Evolutionary conservation across 2,329 filamentous ascomycete species (phyloP).

Genomic region (Microdochium trichocladiopsis): DNA sequence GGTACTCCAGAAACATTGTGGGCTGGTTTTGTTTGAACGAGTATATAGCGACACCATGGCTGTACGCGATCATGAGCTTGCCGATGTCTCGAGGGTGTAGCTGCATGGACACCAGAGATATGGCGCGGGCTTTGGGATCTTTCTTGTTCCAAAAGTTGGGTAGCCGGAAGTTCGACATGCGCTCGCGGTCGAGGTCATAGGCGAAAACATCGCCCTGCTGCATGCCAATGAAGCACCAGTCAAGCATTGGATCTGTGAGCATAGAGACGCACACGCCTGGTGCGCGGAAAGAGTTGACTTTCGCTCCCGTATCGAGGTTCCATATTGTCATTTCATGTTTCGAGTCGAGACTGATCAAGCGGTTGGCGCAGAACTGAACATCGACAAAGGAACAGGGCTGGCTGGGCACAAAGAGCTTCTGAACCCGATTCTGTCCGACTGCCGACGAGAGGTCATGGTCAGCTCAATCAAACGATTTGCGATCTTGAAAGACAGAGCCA

Average conservation of each 20-base stretch:
- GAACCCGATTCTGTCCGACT: constrained; percentile 72
- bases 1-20: constrained; percentile 75
- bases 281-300: constrained; percentile 64
- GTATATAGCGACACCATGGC: constrained; percentile 80
- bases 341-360: constrained; percentile 75
- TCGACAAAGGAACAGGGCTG: constrained; percentile 68
- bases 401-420: constrained; percentile 64
- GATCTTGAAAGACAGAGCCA: no score
- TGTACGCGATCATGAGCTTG: constrained; percentile 85
- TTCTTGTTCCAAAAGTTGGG: constrained; percentile 79
- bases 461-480: no score
- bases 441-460: not conserved
- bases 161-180: constrained; percentile 68
- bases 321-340: constrained; percentile 83
- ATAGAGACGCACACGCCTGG: constrained; percentile 70
- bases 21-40: constrained; percentile 88
- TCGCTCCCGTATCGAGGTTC: constrained; percentile 64
- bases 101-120: constrained; percentile 66
- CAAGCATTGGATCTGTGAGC: constrained; percentile 80
- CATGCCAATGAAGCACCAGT: constrained; percentile 85
- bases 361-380: constrained; percentile 80
- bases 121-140: constrained; percentile 56
- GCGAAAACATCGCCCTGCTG: constrained; percentile 79
- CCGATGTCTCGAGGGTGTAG: constrained; percentile 91
- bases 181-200: constrained; percentile 85